Evolutionary conservation across 2,329 filamentous ascomycete species (phyloP), one percentile per base, ranked within the genome.

Genomic region (Helotiales sp.): DNA sequence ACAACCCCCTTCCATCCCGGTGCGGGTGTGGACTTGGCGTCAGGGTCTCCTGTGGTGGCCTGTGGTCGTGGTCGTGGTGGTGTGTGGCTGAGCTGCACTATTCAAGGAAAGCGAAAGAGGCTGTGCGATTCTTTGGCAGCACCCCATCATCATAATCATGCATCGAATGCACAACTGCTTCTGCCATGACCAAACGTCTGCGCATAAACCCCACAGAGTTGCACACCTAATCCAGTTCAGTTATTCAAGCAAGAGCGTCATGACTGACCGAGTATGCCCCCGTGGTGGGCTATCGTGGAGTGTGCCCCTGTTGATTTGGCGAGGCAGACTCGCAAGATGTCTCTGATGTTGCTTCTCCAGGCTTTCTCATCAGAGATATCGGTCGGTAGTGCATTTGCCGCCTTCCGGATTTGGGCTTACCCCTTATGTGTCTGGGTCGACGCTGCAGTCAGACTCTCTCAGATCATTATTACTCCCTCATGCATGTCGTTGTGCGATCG

Each of bases 311-410:
- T n/a, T n/a, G 34, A 59, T 55, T 56, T 57, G 29, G 56, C 61
- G 50, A 63, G 61, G 61, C 61, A 63, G 61, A 63, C 40, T 44
- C 22, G 40, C 40, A 38, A 44, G 52, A 49, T 52, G 52, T 60
- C 33, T 50, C 52, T 48, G 25, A 48, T 33, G 46, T 51, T n/a
- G 42, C 25, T 31, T 40, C 31, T 46, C 27, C 40, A 44, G 12
- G 8, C 40, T 24, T 4, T 15, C 10, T n/a, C 3, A 44, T 25
- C 40, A n/a, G 40, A 15, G 5, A 12, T 44, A 44, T 27, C 40
- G n/a, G n/a, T 10, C 27, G 12, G 27, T 24, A 15, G 24, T 19
- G 10, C 40, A 44, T 25, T 24, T 19, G 24, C 40, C 40, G 40
- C 40, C 40, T 44, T 12, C 40, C 22, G 22, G 40, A 25, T 8